phyloP scores from a whole-genome alignment of 495 filamentous ascomycete species.

The Aspergillus olivimuriae region DNA sequence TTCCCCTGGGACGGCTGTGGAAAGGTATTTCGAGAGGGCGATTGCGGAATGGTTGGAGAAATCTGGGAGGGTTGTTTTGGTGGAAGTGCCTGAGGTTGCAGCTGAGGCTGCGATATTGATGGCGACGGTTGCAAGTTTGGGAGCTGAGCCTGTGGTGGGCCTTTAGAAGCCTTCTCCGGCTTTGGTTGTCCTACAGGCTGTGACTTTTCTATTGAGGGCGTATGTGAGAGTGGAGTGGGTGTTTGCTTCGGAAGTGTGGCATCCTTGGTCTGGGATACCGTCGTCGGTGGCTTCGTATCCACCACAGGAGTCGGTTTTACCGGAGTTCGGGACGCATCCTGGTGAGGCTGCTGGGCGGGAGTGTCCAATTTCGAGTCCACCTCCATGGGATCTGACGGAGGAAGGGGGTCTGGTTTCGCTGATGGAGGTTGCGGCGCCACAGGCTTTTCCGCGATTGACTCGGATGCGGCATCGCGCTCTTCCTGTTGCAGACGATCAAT shows the following conservation, averaged over 20 bases:
- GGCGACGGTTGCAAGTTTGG: not conserved
- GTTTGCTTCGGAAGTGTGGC: slow-evolving; percentile 3
- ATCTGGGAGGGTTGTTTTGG: too few relatives aligned
- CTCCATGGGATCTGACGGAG: slow-evolving; percentile 32
- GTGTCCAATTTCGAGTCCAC: slow-evolving; percentile 27
- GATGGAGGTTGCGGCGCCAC: slow-evolving; percentile 14
- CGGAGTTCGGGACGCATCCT: slow-evolving; percentile 1
- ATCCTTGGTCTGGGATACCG: slow-evolving; percentile 13
- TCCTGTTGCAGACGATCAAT: slow-evolving; percentile 61
- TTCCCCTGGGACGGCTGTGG: slow-evolving; percentile 22
- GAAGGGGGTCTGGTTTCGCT: slow-evolving; percentile 14
- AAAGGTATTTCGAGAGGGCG: slow-evolving; percentile 17
- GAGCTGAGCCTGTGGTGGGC: not conserved
- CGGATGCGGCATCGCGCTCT: slow-evolving; percentile 35
- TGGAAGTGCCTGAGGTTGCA: slow-evolving; percentile 6
- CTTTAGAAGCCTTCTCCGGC: not conserved
- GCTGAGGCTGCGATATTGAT: slow-evolving; percentile 5
- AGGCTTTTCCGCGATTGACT: slow-evolving; percentile 1
- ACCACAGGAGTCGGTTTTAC: slow-evolving; percentile 9
- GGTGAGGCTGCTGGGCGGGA: slow-evolving; percentile 3
- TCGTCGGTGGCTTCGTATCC: slow-evolving; percentile 17
- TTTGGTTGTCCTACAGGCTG: not conserved
- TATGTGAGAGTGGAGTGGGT: slow-evolving; percentile 9
- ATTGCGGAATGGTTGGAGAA: too few relatives aligned
- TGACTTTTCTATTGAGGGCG: too few relatives aligned